Evolutionary conservation across 1,284 basidiomycete species (phyloP).

Genomic region (Pascua sp.): DNA sequence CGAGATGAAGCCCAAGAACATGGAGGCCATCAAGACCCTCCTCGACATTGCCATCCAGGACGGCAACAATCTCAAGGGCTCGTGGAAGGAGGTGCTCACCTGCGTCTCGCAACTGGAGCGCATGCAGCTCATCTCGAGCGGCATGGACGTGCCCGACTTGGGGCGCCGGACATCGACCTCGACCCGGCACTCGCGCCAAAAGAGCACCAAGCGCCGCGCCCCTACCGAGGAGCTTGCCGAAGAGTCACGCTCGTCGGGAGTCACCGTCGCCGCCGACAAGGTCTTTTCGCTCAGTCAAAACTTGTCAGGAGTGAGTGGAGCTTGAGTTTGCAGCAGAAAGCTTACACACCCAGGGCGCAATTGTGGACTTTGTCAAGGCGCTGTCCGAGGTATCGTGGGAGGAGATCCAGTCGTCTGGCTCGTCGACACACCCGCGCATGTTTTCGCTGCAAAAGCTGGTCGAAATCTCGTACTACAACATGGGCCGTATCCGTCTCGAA

Average conservation of each 20-base stretch:
- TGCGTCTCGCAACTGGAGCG: constrained; percentile 96
- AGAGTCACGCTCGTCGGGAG: constrained; percentile 94
- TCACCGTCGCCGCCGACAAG: constrained; percentile 98
- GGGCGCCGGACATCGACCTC: constrained; percentile 43
- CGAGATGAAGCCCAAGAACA: constrained; percentile 98
- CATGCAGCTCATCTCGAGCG: constrained; percentile 91
- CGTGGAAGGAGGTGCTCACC: constrained; percentile 92
- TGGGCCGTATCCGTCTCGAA: constrained; percentile 95
- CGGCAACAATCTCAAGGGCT: constrained; percentile 87
- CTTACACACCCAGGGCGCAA: constrained; percentile 90
- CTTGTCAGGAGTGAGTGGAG: constrained; percentile 74
- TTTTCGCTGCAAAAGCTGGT: constrained; percentile 99
- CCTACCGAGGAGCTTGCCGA: constrained; percentile 93
- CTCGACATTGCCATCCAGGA: constrained; percentile 89
- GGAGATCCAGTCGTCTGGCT: constrained; percentile 94
- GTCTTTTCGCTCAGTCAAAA: constrained; percentile 95
- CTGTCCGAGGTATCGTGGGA: constrained; percentile 98
- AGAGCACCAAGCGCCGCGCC: constrained; percentile 19
- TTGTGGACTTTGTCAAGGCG: constrained; percentile 96
- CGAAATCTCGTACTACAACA: constrained; percentile 99
- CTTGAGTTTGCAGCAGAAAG: no score
- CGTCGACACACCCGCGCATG: constrained; percentile 86
- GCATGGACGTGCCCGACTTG: constrained; percentile 74
- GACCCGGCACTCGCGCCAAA: constrained; percentile 8
- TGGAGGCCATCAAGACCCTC: constrained; percentile 93